Base-by-base conservation (phyloP, 2,329 filamentous ascomycete species). In the Ophiosphaerella herpotricha region DNA sequence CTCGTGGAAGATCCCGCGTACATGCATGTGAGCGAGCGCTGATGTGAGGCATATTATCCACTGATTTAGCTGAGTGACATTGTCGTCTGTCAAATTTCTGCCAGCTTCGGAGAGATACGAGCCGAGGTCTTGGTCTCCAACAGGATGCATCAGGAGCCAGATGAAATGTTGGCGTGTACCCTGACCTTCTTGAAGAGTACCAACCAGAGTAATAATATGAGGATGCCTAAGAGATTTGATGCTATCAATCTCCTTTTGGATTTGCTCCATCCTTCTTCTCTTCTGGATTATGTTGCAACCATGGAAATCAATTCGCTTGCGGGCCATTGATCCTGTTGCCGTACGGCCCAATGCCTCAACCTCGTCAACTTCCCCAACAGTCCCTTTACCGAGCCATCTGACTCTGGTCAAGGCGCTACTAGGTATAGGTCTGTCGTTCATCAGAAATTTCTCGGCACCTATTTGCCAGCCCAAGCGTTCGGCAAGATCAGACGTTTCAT, bases 1-100 rank as follows among this genome's bases (percentile, higher is more conserved):
- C 26, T 58, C 36, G 40, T 58, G 54, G n/a, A 43, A 43, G 2
- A 60, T 36, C 5, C 36, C 18, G 11, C 34, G 36, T 5, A 8
- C 11, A 39, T 60, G 57, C 32, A 57, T 38, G 26, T 50, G 51
- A 13, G 44, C 41, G 7, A 58, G 43, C 3, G 54, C 52, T 8
- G 57, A 55, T n/a, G 43, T 21, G 9, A 60, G 32, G 36, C 57
- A 60, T 9, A 18, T 11, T 29, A 51, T 53, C 47, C 53, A 54
- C 13, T 29, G 26, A 34, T 41, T 49, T 14, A 51, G 16, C 37
- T 37, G 41, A 4, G 37, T 26, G 11, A 26, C 14, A n/a, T 39
- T 29, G 4, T 29, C 26, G 11, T 29, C 26, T 8, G 26, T 29
- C 6, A 29, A 29, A 7, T 29, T 29, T 11, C 4, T 29, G 11